Conservation (phyloP, 306 rosid genomes). For the Pterocarpus macrocarpus region DNA sequence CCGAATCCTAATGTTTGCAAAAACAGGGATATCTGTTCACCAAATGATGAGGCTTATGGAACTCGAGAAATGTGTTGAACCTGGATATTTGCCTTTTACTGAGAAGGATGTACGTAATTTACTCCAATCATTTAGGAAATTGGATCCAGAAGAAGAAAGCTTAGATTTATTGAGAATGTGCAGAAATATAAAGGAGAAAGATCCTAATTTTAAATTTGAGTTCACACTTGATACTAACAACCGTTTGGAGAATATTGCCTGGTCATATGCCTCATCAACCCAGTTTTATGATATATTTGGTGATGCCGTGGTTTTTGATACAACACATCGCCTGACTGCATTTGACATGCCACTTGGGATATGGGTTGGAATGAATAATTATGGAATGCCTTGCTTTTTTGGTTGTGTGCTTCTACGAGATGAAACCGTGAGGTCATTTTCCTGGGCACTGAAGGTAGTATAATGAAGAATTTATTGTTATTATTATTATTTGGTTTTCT, state of each 20-base stretch:
- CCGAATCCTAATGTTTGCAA: conserved; percentile 93
- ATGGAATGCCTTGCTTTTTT: conserved; percentile 99
- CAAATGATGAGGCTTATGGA: conserved; percentile 99
- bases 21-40: conserved; percentile 96
- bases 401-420: conserved; percentile 90
- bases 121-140: conserved; percentile 89
- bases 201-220: conserved; percentile 89
- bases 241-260: conserved; percentile 85
- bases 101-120: conserved; percentile 96
- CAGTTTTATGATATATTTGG: conserved; percentile 88
- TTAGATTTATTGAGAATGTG: conserved; percentile 92
- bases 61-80: conserved; percentile 94
- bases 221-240: conserved; percentile 77
- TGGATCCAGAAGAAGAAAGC: conserved; percentile 90
- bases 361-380: conserved; percentile 96
- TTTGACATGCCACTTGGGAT: conserved; percentile 96
- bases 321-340: conserved; percentile 89
- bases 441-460: conserved; percentile 93
- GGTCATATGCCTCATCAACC: conserved; percentile 95
- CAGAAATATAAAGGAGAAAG: conserved; percentile 85
- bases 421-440: conserved; percentile 79
- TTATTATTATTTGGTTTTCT: conserved; percentile 22
- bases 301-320: conserved; percentile 92
- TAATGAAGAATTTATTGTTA: conserved; percentile 30
- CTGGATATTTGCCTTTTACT: conserved; percentile 93